Percentiles rank a stretch among this genome's conserved stretches.
These are phyloP conservation scores for Penicillium sp. DNA, from an alignment of 2,329 filamentous ascomycete species.

Conservation along the genomic window DNA sequence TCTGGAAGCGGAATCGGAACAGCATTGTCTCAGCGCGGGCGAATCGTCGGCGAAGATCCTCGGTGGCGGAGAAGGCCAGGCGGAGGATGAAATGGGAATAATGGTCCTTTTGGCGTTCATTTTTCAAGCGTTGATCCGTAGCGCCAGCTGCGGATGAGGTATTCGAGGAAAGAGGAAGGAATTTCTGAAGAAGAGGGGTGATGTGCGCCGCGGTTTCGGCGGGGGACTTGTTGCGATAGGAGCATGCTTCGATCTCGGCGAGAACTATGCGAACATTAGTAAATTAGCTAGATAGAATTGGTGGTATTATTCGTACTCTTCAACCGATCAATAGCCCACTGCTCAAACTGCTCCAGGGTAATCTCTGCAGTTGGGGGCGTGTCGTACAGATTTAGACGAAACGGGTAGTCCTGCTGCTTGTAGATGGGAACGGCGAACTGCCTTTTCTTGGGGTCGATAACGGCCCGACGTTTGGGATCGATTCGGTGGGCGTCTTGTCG, in stretches of 20 bases:
- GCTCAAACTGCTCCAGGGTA: constrained; percentile 94
- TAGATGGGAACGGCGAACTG: constrained; percentile 81
- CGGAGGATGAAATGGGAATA: constrained; percentile 97
- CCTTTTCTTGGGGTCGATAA: constrained; percentile 78
- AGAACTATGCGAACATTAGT: constrained; percentile 34
- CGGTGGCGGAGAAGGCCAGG: constrained; percentile 87
- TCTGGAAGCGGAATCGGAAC: constrained; percentile 79
- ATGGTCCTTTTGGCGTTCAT: constrained; percentile 90
- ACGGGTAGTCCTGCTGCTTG: constrained; percentile 77
- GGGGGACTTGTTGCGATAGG: constrained; percentile 87
- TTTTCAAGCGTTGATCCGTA: constrained; percentile 58
- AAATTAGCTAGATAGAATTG: background rate
- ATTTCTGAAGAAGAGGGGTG: constrained; percentile 83
- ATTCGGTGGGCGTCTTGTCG: constrained; percentile 49
- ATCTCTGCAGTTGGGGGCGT: constrained; percentile 90
- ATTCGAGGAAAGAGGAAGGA: constrained; percentile 78
- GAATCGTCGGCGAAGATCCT: constrained; percentile 87
- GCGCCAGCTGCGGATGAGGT: constrained; percentile 62
- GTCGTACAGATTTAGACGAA: constrained; percentile 90
- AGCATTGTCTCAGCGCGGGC: constrained; percentile 84
- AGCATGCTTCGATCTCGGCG: constrained; percentile 78
- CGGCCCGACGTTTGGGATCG: constrained; percentile 73
- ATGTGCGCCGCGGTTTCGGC: constrained; percentile 83
- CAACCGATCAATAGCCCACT: constrained; percentile 94
- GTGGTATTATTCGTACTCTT: constrained; percentile 60